Conservation (phyloP, 1,139 yeast genomes). For the Candida tetrigidarum region DNA sequence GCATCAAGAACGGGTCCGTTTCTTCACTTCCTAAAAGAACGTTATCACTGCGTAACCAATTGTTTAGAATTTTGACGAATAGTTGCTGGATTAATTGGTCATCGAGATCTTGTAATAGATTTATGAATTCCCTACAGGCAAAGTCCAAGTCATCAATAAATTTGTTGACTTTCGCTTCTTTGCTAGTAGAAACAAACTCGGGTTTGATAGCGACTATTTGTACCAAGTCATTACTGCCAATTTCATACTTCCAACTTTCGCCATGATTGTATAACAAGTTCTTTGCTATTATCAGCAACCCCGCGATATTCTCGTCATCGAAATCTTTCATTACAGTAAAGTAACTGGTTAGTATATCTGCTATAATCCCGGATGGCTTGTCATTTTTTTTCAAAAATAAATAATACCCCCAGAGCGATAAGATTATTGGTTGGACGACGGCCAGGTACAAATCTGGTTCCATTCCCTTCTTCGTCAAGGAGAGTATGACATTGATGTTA, state of each 20-base stretch:
- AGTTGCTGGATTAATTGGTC: slow-evolving; percentile 49
- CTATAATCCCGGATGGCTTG: slow-evolving; percentile 47
- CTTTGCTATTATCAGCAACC: slow-evolving; percentile 42
- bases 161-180: slow-evolving; percentile 26
- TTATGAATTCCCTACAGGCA: slow-evolving; percentile 49
- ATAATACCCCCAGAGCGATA: slow-evolving; percentile 65
- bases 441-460: slow-evolving; percentile 43
- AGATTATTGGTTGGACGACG: slow-evolving; percentile 48
- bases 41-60: slow-evolving; percentile 51
- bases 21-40: slow-evolving; percentile 24
- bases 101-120: slow-evolving; percentile 53
- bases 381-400: slow-evolving; percentile 47
- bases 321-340: slow-evolving; percentile 42
- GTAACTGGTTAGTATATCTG: slow-evolving; percentile 52
- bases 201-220: slow-evolving; percentile 36
- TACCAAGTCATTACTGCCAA: slow-evolving; percentile 60
- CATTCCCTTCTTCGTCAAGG: slow-evolving; percentile 59
- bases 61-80: slow-evolving; percentile 56
- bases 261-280: slow-evolving; percentile 50
- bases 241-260: slow-evolving; percentile 53
- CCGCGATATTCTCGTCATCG: slow-evolving; percentile 24
- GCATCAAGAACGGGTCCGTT: slow-evolving; percentile 55
- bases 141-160: slow-evolving; percentile 55
- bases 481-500: slow-evolving; percentile 64
- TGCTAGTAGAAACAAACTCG: slow-evolving; percentile 17